Evolutionary conservation across 192 early-diverging fungal genomes (phyloP).

Genomic region (Coemansia sp.): DNA sequence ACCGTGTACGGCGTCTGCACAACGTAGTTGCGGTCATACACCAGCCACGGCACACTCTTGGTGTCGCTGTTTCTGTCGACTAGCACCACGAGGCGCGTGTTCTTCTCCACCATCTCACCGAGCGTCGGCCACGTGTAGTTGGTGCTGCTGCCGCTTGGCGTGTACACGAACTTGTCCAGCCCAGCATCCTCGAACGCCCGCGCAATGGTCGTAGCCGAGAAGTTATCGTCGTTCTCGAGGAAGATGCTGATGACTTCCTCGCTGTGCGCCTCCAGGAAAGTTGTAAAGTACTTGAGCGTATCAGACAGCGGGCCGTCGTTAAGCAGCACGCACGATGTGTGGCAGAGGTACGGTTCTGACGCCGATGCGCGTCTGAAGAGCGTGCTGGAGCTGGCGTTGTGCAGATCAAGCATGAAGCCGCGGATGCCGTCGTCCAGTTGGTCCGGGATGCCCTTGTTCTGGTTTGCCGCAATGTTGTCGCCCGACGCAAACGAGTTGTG

Average conservation of each 20-base stretch:
- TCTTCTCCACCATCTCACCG: slow-evolving; percentile 59
- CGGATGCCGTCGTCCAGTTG: slow-evolving; percentile 78
- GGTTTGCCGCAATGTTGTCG: slow-evolving; percentile 64
- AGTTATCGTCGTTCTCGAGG: slow-evolving; percentile 64
- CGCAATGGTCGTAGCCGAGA: slow-evolving; percentile 55
- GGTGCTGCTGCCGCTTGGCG: slow-evolving; percentile 22
- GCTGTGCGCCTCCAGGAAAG: slow-evolving; percentile 64
- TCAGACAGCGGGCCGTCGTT: slow-evolving; percentile 61
- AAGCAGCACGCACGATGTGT: slow-evolving; percentile 62
- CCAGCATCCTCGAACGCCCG: slow-evolving; percentile 57
- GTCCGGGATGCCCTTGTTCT: slow-evolving; percentile 59
- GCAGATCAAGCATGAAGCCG: slow-evolving; percentile 70
- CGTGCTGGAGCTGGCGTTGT: slow-evolving; percentile 21
- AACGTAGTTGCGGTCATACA: slow-evolving; percentile 63
- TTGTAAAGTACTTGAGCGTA: slow-evolving; percentile 59
- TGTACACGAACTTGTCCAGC: slow-evolving; percentile 54
- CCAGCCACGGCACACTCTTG: slow-evolving; percentile 62
- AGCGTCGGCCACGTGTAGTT: slow-evolving; percentile 69
- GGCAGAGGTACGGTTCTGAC: slow-evolving; percentile 66
- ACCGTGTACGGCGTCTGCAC: slow-evolving; percentile 77
- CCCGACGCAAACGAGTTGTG: slow-evolving; percentile 72
- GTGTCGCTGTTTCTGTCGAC: slow-evolving; percentile 60
- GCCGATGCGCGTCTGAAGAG: not conserved
- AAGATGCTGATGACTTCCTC: slow-evolving; percentile 79
- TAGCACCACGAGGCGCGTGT: slow-evolving; percentile 70